Percentiles rank a stretch among this genome's conserved stretches.
Evolutionary conservation across 495 filamentous ascomycete species (phyloP).

Genomic region (Annulohypoxylon nitens): DNA sequence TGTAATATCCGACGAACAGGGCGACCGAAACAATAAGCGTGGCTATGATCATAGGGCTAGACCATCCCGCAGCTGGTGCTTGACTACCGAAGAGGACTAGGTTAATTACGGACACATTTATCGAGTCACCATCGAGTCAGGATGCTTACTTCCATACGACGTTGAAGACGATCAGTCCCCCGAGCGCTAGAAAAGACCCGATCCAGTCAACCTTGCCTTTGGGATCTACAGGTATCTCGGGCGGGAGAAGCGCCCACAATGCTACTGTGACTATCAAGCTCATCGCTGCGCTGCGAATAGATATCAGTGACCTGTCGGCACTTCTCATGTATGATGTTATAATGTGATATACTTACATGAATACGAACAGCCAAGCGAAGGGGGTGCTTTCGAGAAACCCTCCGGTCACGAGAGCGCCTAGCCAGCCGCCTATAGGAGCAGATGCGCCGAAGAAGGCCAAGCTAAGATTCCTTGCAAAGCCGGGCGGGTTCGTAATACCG

Average conservation of each 20-base stretch:
- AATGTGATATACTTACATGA: conserved; percentile 54
- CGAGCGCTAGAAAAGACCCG: conserved; percentile 61
- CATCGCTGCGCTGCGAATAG: conserved; percentile 12
- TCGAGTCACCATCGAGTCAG: background rate
- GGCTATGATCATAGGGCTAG: conserved; percentile 59
- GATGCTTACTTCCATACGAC: conserved; percentile 67
- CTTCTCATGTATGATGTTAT: background rate
- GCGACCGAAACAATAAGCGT: conserved; percentile 59
- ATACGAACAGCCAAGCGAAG: conserved; percentile 67
- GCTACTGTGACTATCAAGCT: conserved; percentile 46
- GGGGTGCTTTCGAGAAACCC: conserved; percentile 57
- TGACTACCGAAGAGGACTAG: conserved; percentile 52
- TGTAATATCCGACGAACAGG: conserved; percentile 56
- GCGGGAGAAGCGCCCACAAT: conserved; percentile 57
- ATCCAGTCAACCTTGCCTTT: conserved; percentile 64
- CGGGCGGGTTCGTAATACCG: conserved; percentile 61
- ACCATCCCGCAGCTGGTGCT: conserved; percentile 65
- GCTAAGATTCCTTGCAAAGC: conserved; percentile 60
- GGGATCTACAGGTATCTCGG: conserved; percentile 58
- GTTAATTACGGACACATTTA: background rate
- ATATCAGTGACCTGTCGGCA: background rate
- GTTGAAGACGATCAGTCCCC: conserved; percentile 65
- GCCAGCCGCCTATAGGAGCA: conserved; percentile 62
- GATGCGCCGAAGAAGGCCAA: conserved; percentile 65
- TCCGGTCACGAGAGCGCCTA: conserved; percentile 60